These are phyloP conservation scores for Plantago ovata DNA, from an alignment of 257 asterid species.

Conservation along the genomic window DNA sequence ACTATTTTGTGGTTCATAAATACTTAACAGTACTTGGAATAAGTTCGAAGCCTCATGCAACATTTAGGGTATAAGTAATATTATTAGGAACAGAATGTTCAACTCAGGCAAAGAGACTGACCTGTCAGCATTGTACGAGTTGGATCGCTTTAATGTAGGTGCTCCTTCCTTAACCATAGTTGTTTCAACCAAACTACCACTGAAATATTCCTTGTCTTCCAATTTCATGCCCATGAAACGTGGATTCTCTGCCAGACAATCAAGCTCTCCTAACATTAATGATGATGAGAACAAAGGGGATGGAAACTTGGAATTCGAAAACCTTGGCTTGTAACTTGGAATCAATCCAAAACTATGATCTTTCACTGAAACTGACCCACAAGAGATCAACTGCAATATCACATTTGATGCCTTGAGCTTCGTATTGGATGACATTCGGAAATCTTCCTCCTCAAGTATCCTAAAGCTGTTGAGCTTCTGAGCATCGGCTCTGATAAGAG, in stretches of 20 bases:
- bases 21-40: no score
- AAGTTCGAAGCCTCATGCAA: no score
- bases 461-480: conserved; percentile 76
- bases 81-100: neutral
- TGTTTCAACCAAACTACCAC: conserved; percentile 86
- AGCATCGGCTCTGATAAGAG: conserved; percentile 80
- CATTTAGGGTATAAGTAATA: no score
- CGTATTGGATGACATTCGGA: conserved; percentile 41
- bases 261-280: conserved; percentile 68
- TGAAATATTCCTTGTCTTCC: conserved; percentile 91
- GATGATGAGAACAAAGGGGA: conserved; percentile 81
- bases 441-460: conserved; percentile 67
- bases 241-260: conserved; percentile 67
- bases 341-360: conserved; percentile 80
- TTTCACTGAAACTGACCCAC: conserved; percentile 88
- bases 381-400: conserved; percentile 86
- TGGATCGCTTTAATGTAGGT: conserved; percentile 64
- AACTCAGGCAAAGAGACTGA: conserved; percentile 19
- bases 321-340: conserved; percentile 80
- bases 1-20: no score
- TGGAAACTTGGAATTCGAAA: conserved; percentile 67
- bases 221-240: conserved; percentile 48
- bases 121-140: conserved; percentile 87
- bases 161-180: conserved; percentile 61
- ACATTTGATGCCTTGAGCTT: conserved; percentile 79